Conservation (phyloP, 2,329 filamentous ascomycete genomes). For the Alternaria sp. region DNA sequence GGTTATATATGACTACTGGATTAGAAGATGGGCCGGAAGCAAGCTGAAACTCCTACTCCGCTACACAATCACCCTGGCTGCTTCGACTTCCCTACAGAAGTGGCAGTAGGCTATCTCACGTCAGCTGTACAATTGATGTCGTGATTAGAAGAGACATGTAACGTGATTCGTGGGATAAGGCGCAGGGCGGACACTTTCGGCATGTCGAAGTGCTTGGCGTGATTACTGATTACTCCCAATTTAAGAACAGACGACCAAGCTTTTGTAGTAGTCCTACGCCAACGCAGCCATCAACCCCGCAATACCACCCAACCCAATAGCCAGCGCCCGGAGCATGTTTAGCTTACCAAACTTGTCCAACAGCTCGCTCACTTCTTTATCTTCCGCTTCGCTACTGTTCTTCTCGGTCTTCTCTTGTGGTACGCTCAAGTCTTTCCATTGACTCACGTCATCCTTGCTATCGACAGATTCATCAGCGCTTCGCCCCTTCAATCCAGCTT, state of each 20-base stretch:
- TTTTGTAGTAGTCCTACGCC: constrained; percentile 5
- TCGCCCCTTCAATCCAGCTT: constrained; percentile 6
- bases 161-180: background rate
- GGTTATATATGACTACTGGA: background rate
- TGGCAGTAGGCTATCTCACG: background rate
- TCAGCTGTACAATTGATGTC: constrained; percentile 2
- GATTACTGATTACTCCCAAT: background rate
- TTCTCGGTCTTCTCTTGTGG: constrained; percentile 29
- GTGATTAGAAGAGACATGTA: background rate
- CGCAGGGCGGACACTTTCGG: background rate
- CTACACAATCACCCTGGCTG: background rate
- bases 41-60: background rate
- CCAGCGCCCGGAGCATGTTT: constrained; percentile 34
- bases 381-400: constrained; percentile 24
- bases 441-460: constrained; percentile 34
- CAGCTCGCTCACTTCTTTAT: constrained; percentile 28
- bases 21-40: background rate
- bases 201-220: background rate
- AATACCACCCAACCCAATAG: constrained; percentile 37
- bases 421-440: constrained; percentile 40
- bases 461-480: constrained; percentile 32
- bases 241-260: background rate
- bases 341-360: constrained; percentile 32
- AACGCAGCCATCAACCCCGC: constrained; percentile 34
- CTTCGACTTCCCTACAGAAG: background rate